phyloP scores from a whole-genome alignment of 352 stramenopile species.

The Phytophthora meadii region DNA sequence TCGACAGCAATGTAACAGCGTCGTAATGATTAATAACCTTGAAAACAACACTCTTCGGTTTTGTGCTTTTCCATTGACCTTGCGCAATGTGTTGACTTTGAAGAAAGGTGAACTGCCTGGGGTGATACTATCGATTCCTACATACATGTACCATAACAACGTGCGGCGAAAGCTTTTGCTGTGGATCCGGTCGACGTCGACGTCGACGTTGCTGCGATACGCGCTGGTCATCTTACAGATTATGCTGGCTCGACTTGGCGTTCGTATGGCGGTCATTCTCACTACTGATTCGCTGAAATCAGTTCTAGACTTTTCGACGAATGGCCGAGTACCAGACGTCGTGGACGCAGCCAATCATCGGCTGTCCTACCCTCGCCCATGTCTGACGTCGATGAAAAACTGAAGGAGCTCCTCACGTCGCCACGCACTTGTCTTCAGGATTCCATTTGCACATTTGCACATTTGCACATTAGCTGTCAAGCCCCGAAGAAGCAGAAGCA shows the following conservation, averaged over 20 bases:
- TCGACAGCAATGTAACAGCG: conserved; percentile 3
- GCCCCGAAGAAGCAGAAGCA: background rate
- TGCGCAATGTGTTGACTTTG: too few relatives aligned
- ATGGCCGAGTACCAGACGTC: background rate
- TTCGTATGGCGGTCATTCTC: conserved; percentile 1
- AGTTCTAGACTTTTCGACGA: conserved; percentile 4
- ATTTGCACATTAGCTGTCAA: conserved; percentile 14
- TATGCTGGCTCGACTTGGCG: conserved; percentile 8
- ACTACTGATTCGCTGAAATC: conserved; percentile 5
- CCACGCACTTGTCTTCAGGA: conserved; percentile 29
- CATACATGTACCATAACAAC: background rate
- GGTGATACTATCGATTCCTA: too few relatives aligned
- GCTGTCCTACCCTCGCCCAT: conserved; percentile 33
- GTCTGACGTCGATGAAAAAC: conserved; percentile 28
- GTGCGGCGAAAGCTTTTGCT: background rate
- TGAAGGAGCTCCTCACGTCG: conserved; percentile 16
- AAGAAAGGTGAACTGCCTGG: background rate
- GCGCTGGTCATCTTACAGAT: conserved; percentile 15
- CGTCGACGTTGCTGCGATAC: background rate
- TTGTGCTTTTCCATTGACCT: too few relatives aligned
- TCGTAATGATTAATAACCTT: background rate
- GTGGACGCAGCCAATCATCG: conserved; percentile 21
- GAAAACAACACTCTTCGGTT: too few relatives aligned
- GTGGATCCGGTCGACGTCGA: background rate
- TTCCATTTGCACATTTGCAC: conserved; percentile 26